A percentile compares a stretch with the other conserved stretches of the same genome.
Conservation (phyloP, 176 grass and related monocot species). For the Juncus effusus region DNA sequence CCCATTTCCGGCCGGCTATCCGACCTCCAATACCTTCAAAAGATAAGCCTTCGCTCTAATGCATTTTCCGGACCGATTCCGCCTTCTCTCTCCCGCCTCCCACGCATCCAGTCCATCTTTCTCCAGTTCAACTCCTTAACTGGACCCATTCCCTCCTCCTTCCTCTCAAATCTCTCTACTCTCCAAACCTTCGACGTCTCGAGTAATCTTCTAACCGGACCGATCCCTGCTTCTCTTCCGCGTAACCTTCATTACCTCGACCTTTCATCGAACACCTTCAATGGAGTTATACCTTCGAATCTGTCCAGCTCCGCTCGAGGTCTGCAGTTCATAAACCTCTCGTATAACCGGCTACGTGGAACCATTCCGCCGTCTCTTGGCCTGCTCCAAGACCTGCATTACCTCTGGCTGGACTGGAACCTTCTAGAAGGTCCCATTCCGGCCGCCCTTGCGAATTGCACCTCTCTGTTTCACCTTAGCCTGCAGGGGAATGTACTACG, state of each 20-base stretch:
- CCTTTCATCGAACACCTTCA: slow-evolving; percentile 85
- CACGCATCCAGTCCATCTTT: slow-evolving; percentile 60
- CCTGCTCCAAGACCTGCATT: slow-evolving; percentile 56
- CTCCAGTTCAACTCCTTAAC: slow-evolving; percentile 82
- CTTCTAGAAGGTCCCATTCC: slow-evolving; percentile 86
- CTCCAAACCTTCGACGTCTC: slow-evolving; percentile 72
- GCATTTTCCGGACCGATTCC: slow-evolving; percentile 63
- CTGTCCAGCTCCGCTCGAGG: slow-evolving; percentile 36
- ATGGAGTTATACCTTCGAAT: slow-evolving; percentile 47
- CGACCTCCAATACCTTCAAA: slow-evolving; percentile 53
- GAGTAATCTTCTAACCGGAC: slow-evolving; percentile 62
- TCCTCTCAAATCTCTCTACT: slow-evolving; percentile 71
- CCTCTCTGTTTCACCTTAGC: slow-evolving; percentile 71
- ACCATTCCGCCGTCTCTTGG: slow-evolving; percentile 71
- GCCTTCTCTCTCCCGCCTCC: slow-evolving; percentile 39
- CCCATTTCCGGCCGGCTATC: slow-evolving; percentile 53
- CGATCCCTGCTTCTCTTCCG: slow-evolving; percentile 50
- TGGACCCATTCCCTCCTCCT: slow-evolving; percentile 44
- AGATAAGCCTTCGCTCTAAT: slow-evolving; percentile 86
- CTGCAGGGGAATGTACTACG: slow-evolving; percentile 69
- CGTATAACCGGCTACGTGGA: slow-evolving; percentile 77
- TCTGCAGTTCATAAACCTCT: slow-evolving; percentile 86
- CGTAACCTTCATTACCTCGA: slow-evolving; percentile 56
- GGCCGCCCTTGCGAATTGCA: slow-evolving; percentile 75
- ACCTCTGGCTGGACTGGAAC: slow-evolving; percentile 92